Percentiles rank a stretch among this genome's conserved stretches.
Evolutionary conservation across 805 yeast species (phyloP).

Genomic region (Saccharomyces mikatae): DNA sequence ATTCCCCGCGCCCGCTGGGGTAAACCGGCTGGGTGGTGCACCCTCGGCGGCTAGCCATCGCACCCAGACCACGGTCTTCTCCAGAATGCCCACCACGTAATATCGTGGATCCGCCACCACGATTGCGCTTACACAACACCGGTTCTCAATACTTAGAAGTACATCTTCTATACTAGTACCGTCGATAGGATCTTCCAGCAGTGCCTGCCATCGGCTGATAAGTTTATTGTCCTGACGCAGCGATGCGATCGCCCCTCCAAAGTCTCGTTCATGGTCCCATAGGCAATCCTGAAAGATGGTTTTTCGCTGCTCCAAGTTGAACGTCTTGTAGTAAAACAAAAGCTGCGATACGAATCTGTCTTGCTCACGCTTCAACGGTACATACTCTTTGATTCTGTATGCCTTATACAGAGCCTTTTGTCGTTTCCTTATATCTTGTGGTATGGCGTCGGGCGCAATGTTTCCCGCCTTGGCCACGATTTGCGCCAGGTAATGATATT

Average conservation of each 20-base stretch:
- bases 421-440: constrained; percentile 19
- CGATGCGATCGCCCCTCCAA: background rate
- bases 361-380: constrained; percentile 18
- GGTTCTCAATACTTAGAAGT: background rate
- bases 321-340: constrained; percentile 23
- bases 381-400: constrained; percentile 15
- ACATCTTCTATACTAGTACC: background rate
- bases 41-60: background rate
- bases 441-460: constrained; percentile 17
- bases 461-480: constrained; percentile 19
- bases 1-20: background rate
- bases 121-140: background rate
- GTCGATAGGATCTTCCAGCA: background rate
- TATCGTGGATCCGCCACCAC: constrained; percentile 13
- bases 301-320: constrained; percentile 12
- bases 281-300: constrained; percentile 11
- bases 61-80: constrained; percentile 8
- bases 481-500: constrained; percentile 28
- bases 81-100: constrained; percentile 22
- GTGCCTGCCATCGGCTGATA: background rate
- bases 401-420: constrained; percentile 20
- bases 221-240: background rate
- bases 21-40: background rate
- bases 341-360: constrained; percentile 19
- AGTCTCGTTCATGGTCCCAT: constrained; percentile 1